A percentile compares a stretch with the other conserved stretches of the same genome.
Evolutionary conservation across 305 asterid genomes (phyloP).

Genomic region (Fraxinus paxiana): DNA sequence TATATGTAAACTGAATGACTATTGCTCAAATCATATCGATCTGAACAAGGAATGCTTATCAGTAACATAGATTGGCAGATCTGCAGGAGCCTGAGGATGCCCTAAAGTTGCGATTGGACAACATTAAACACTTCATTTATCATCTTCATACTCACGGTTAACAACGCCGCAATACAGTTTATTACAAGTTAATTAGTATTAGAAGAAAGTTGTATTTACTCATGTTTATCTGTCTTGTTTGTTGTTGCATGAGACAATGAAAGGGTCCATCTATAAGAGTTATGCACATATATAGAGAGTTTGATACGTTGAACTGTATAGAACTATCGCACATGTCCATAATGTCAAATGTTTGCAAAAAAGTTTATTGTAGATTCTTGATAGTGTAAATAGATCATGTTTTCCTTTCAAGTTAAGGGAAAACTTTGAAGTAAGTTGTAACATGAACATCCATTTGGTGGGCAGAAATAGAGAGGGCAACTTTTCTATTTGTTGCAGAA

Average conservation of each 20-base stretch:
- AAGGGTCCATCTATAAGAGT: neutral
- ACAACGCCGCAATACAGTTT: neutral
- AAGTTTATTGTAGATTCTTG: neutral
- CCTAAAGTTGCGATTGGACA: neutral
- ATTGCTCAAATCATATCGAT: neutral
- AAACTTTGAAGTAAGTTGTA: slow-evolving; percentile 8
- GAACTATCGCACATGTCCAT: neutral
- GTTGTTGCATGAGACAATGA: neutral
- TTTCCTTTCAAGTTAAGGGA: neutral
- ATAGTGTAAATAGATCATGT: neutral
- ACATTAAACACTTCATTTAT: neutral
- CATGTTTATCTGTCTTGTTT: slow-evolving; percentile 5
- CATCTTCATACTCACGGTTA: neutral
- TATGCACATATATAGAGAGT: neutral
- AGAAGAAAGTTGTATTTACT: neutral
- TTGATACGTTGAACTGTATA: neutral
- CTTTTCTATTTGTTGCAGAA: neutral
- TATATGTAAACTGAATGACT: slow-evolving; percentile 24
- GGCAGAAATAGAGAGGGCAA: slow-evolving; percentile 30
- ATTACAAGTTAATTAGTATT: neutral
- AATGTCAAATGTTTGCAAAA: neutral
- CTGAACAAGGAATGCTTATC: neutral
- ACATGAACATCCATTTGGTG: slow-evolving; percentile 31
- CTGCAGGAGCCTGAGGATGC: neutral
- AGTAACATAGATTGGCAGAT: slow-evolving; percentile 1